Conservation (phyloP, 371 early-diverging fungal genomes). For the Actinomucor elegans region DNA sequence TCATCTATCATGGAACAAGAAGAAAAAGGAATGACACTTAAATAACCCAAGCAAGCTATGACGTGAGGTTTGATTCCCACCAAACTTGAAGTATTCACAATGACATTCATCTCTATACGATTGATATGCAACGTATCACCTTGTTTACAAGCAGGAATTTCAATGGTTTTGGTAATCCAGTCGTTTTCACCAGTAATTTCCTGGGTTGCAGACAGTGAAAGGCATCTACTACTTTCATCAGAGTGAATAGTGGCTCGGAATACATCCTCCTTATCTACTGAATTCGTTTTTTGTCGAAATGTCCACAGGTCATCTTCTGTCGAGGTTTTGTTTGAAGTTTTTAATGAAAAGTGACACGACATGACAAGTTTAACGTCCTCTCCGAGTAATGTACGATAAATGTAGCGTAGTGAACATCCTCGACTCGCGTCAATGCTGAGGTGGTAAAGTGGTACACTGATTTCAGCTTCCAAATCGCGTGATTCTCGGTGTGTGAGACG, state of each 20-base stretch:
- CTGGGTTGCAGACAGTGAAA: conserved; percentile 6
- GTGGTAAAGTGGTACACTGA: conserved; percentile 17
- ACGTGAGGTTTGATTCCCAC: background rate
- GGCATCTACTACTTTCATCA: conserved; percentile 2
- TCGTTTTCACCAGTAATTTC: conserved; percentile 3
- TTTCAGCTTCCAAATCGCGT: conserved; percentile 6
- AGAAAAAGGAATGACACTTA: conserved; percentile 22
- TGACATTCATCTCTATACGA: conserved; percentile 5
- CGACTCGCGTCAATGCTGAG: conserved; percentile 7
- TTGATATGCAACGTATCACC: background rate
- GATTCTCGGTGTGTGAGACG: conserved; percentile 10
- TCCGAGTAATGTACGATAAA: background rate
- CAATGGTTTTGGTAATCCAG: conserved; percentile 16
- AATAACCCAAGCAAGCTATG: conserved; percentile 11
- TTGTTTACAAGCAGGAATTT: background rate
- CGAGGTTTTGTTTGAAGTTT: background rate
- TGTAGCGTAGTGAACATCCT: conserved; percentile 10
- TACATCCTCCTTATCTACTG: background rate
- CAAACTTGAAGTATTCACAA: conserved; percentile 8
- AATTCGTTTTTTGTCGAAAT: background rate
- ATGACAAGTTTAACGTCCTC: conserved; percentile 9
- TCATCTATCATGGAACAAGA: too few species aligned
- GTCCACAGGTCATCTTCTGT: background rate
- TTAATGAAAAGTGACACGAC: conserved; percentile 7
- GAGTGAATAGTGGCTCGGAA: background rate